A percentile compares a stretch with the other conserved stretches of the same genome.
Conservation (phyloP, 2,329 filamentous ascomycete genomes). For the Lasiodiplodia sp. region DNA sequence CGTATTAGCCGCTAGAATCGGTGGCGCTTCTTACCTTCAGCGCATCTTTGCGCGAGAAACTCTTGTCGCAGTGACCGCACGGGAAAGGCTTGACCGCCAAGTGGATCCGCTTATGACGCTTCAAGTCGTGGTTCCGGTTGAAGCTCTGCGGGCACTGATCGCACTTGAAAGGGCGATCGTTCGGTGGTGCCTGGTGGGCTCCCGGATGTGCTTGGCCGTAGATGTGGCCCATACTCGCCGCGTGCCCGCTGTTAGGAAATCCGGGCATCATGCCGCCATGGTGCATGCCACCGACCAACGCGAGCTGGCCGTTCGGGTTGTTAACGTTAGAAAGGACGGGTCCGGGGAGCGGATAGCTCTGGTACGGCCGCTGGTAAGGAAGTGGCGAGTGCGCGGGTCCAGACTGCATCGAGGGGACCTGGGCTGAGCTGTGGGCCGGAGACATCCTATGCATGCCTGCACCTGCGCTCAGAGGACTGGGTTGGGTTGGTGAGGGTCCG, state of each 20-base stretch:
- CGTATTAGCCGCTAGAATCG: too few relatives aligned
- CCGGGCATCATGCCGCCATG: slow-evolving; percentile 61
- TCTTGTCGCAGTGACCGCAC: slow-evolving; percentile 91
- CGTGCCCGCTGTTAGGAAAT: slow-evolving; percentile 66
- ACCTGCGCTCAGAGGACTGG: slow-evolving; percentile 57
- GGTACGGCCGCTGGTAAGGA: slow-evolving; percentile 58
- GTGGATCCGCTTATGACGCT: slow-evolving; percentile 95
- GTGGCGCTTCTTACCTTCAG: slow-evolving; percentile 75
- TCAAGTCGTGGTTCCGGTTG: slow-evolving; percentile 94
- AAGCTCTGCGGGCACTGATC: slow-evolving; percentile 92
- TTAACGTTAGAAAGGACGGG: slow-evolving; percentile 81
- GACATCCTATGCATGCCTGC: slow-evolving; percentile 60
- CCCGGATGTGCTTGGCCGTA: slow-evolving; percentile 52
- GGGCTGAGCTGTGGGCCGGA: slow-evolving; percentile 54
- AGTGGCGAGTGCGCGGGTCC: slow-evolving; percentile 58
- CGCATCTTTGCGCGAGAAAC: slow-evolving; percentile 95
- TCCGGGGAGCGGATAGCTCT: slow-evolving; percentile 63
- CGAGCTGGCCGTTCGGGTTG: slow-evolving; percentile 75
- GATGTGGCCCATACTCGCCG: slow-evolving; percentile 69
- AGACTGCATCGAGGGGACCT: slow-evolving; percentile 53
- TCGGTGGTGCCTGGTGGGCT: slow-evolving; percentile 57
- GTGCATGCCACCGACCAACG: slow-evolving; percentile 69
- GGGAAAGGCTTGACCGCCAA: slow-evolving; percentile 95
- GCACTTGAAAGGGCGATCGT: slow-evolving; percentile 92
- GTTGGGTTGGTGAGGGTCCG: slow-evolving; percentile 57